Evolutionary conservation across 1,284 basidiomycete species (phyloP), one percentile per base, ranked within the genome.

Genomic region (Takashimella tepidaria): DNA sequence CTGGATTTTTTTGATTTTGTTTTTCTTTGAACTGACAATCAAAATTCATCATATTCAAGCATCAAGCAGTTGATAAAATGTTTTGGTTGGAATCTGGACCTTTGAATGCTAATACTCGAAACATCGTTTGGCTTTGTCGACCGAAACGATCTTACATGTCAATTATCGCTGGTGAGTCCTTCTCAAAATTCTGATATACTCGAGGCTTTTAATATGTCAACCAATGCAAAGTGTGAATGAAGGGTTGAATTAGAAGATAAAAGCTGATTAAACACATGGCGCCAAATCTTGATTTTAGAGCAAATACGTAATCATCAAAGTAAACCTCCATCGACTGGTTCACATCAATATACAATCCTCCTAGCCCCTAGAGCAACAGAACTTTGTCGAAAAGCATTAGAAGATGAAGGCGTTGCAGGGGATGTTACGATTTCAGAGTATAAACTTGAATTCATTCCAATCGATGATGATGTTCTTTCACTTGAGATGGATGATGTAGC

Each of bases 41-140:
- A n/a, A n/a, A n/a, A n/a, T n/a, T n/a, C n/a, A n/a, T n/a, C n/a
- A n/a, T n/a, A n/a, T n/a, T n/a, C n/a, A 25, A 97, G 88, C 89
- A 97, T 72, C 93, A 98, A 82, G 93, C 92, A 3, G 92, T 98
- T 3, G 95, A 98, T 77, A 96, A 96, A 79, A 95, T 99, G 88
- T 97, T 96, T 76, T 99, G 96, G 96, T 84, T 98, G 23, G 96
- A 98, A 74, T 71, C 84, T 6, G 92, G 91, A 24, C 85, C 89
- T 10, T 76, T 96, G 51, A 83, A 84, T 42, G 88, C 89, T 1
- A 82, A 83, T 3, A 92, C 93, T 3, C 84, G 88, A 26, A 95
- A 92, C 61, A 84, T 98, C 57, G 84, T 99, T 20, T 99, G 96
- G 77, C 82, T 99, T 16, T 96, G 90, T 72, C 82, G 92, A 24